Base-by-base conservation (phyloP, 192 early-diverging fungal genomes). In the Gonapodya prolifera region DNA sequence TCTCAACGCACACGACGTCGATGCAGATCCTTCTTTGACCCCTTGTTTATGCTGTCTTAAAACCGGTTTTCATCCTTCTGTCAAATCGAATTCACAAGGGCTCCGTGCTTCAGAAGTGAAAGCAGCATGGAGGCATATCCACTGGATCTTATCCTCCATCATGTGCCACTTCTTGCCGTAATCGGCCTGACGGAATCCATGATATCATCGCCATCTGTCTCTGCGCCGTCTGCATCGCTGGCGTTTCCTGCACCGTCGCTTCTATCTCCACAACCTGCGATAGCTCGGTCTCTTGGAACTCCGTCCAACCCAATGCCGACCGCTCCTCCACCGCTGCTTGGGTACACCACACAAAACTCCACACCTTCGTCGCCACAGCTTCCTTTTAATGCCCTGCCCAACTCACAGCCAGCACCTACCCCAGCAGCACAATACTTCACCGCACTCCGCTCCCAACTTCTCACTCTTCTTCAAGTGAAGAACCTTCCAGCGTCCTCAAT, bases 71-170 rank as follows among this genome's bases (percentile, higher is more conserved):
- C n/a, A n/a, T n/a, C n/a, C n/a, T n/a, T n/a, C n/a, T n/a, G n/a
- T n/a, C n/a, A n/a, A n/a, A n/a, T n/a, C n/a, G n/a, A n/a, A n/a
- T n/a, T n/a, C n/a, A n/a, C n/a, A n/a, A n/a, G n/a, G n/a, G n/a
- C n/a, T n/a, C n/a, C n/a, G n/a, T n/a, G n/a, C n/a, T n/a, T n/a
- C n/a, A n/a, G n/a, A n/a, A n/a, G n/a, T n/a, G n/a, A n/a, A n/a
- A n/a, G n/a, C n/a, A n/a, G n/a, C 45, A 89, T 90, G 88, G 85
- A 90, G 45, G 79, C 83, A 1, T 88, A 88, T 78, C 89, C 89
- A 17, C 71, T 80, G 17, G 89, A 90, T 77, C 87, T 85, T 70
- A 79, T 87, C 77, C 80, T 84, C 34, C 89, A 88, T 79, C 87
- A 84, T 69, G 83, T 87, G 61, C 89, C 89, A 77, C 81, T 87